phyloP scores from a whole-genome alignment of 1,284 basidiomycete genomes.

The Somion occarium region DNA sequence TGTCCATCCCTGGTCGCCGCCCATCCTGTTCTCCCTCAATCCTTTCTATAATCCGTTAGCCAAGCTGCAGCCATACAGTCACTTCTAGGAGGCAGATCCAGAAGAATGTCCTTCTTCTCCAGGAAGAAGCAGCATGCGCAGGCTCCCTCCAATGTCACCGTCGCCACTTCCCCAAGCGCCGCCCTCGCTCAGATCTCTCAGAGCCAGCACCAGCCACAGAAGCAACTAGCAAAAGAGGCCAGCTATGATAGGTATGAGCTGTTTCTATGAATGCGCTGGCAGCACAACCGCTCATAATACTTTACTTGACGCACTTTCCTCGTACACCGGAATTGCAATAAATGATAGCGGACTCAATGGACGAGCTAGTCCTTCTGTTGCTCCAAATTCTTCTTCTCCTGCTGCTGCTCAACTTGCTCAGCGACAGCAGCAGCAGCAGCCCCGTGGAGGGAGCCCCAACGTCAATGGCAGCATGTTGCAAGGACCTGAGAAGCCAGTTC shows the following conservation, averaged over 20 bases:
- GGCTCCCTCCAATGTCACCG: constrained; percentile 39
- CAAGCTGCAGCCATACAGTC: constrained; percentile 47
- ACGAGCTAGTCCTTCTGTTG: constrained; percentile 27
- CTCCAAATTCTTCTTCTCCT: constrained; percentile 17
- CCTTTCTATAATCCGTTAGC: constrained; percentile 9
- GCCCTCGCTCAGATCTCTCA: constrained; percentile 46
- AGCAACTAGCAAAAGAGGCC: constrained; percentile 26
- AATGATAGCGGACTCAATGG: constrained; percentile 26
- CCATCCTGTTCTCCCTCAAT: constrained; percentile 9
- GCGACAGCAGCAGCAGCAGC: constrained; percentile 16
- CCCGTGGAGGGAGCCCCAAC: constrained; percentile 16
- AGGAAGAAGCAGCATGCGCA: constrained; percentile 63
- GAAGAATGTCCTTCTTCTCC: constrained; percentile 87
- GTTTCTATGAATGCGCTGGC: constrained; percentile 8
- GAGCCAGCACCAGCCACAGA: constrained; percentile 25
- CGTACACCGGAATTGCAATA: constrained; percentile 15
- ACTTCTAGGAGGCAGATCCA: constrained; percentile 46
- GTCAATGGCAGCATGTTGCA: constrained; percentile 12
- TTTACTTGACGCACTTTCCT: constrained; percentile 11
- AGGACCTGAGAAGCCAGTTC: constrained; percentile 11
- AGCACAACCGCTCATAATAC: constrained; percentile 5
- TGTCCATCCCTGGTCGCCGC: constrained; percentile 8
- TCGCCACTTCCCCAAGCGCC: constrained; percentile 58
- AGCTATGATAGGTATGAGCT: constrained; percentile 29
- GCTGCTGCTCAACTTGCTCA: constrained; percentile 18